Base-by-base conservation (phyloP, 1,284 basidiomycete species). In the Cutaneotrichosporon arboriforme region DNA sequence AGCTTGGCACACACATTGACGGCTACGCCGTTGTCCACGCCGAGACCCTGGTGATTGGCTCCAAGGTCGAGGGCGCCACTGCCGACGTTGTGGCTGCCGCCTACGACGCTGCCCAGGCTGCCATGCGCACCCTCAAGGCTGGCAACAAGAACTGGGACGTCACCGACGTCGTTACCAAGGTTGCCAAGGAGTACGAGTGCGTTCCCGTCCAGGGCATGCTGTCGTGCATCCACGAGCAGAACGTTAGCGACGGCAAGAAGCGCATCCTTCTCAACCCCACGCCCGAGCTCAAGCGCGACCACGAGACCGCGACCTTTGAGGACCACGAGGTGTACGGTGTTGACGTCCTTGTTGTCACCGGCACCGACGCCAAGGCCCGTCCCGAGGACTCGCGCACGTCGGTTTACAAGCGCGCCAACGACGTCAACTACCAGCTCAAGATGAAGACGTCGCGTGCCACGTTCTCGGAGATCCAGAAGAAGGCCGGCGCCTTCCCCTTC, bases 251-350 rank as follows among this genome's bases (percentile, higher is more conserved):
- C 76, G 91, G 91, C 60, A 96, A 94, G 82, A 97, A 97, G 81
- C 84, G 93, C 54, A 79, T 98, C 75, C 89, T 96, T 62, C 77
- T 92, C 57, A 92, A 93, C 79, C 91, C 92, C 34, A 83, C 81
- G 39, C 85, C 90, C 59, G 78, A 81, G 52, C 88, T 92, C 75
- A 88, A 83, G 76, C 81, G 84, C 64, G 90, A 92, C 60, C 87
- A 88, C 62, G 90, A 94, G 68, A 79, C 84, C 46, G 82, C 80
- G 39, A 86, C 84, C 3, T 93, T 96, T 64, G 89, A 88, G 51
- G 93, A 97, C 77, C 86, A 86, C 60, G 94, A 98, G 68, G 90
- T 98, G 15, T 98, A 90, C 74, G 94, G 94, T 39, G 85, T 98
- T 61, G 96, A 97, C 76, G 83, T 98, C 63, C 80, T 94, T 55